A percentile compares a stretch with the other conserved stretches of the same genome.
phyloP scores from a whole-genome alignment of 768 basidiomycete genomes.

The Kwoniella pini region DNA sequence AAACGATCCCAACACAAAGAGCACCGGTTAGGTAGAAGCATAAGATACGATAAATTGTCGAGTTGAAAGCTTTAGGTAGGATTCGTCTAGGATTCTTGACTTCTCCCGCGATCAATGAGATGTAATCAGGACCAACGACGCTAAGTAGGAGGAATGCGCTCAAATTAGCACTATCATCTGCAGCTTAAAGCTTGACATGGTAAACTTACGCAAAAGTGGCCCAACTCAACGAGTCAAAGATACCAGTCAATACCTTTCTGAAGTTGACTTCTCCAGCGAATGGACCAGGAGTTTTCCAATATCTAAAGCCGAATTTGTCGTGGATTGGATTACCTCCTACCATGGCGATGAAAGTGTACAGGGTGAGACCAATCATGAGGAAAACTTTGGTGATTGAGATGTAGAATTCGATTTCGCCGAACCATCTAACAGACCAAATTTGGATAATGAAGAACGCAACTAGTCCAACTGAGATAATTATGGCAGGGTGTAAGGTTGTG shows the following conservation, averaged over 20 bases:
- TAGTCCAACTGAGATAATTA: slow-evolving; percentile 28
- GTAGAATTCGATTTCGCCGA: slow-evolving; percentile 32
- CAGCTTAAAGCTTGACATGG: too few species aligned
- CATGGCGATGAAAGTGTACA: slow-evolving; percentile 67
- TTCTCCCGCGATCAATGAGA: slow-evolving; percentile 29
- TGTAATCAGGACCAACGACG: slow-evolving; percentile 34
- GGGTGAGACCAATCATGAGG: slow-evolving; percentile 59
- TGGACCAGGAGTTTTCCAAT: slow-evolving; percentile 34
- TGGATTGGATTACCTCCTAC: slow-evolving; percentile 64
- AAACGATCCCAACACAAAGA: slow-evolving; percentile 20
- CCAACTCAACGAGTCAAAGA: slow-evolving; percentile 24
- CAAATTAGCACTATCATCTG: background rate
- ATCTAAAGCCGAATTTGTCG: slow-evolving; percentile 57
- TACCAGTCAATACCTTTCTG: slow-evolving; percentile 22
- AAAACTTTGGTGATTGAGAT: slow-evolving; percentile 55
- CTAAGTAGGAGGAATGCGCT: slow-evolving; percentile 1
- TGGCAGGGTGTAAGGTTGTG: slow-evolving; percentile 26
- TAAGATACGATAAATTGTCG: slow-evolving; percentile 27
- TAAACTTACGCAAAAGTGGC: slow-evolving; percentile 26
- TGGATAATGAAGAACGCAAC: slow-evolving; percentile 20
- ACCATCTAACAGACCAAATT: slow-evolving; percentile 21
- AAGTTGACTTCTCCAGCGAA: slow-evolving; percentile 20
- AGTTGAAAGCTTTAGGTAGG: slow-evolving; percentile 33
- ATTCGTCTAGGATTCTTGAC: slow-evolving; percentile 31
- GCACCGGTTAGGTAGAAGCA: slow-evolving; percentile 27